Base-by-base conservation (phyloP, 1,284 basidiomycete genomes). In the Marasmius oreades region DNA sequence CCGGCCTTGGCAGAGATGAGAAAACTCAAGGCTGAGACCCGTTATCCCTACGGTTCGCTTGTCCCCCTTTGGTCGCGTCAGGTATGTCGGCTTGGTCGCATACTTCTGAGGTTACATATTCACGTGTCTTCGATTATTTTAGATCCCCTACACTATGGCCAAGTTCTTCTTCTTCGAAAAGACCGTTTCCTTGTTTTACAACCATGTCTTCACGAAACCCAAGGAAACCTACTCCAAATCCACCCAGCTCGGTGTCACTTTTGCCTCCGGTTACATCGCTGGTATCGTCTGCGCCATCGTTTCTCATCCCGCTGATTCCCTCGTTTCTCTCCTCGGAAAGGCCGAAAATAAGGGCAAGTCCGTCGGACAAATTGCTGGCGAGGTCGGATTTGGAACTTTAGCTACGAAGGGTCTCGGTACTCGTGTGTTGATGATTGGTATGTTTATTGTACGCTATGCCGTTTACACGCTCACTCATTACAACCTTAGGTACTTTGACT, bases 131-230 rank as follows among this genome's bases (percentile, higher is more conserved):
- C n/a, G n/a, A n/a, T n/a, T n/a, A n/a, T 34, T 6, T 23, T 58
- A 90, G 86, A 90, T 92, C 66, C 89, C 89, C 43, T 92, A 92
- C 75, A 92, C 89, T 61, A 91, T 92, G 89, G 88, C 89, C 74
- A 92, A 92, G 73, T 92, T 92, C 82, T 88, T 79, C 82, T 88
- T 86, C 82, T 92, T 85, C 70, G 89, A 92, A 72, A 84, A 84
- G 78, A 90, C 88, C 63, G 89, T 85, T 66, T 74, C 80, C 64
- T 63, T 86, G 61, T 91, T 92, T 80, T 92, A 92, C 76, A 85
- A 80, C 52, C 80, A 85, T 67, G 82, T 88, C 68, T 85, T 91
- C 74, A 83, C 87, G 51, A 72, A 77, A 59, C 87, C 88, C 63
- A 92, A 91, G 72, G 82, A 88, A 14, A 75, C 77, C 6, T 92